Evolutionary conservation across 2,329 filamentous ascomycete genomes (phyloP), one percentile per base, ranked within the genome.

Genomic region (Trichoderma pleuroti): DNA sequence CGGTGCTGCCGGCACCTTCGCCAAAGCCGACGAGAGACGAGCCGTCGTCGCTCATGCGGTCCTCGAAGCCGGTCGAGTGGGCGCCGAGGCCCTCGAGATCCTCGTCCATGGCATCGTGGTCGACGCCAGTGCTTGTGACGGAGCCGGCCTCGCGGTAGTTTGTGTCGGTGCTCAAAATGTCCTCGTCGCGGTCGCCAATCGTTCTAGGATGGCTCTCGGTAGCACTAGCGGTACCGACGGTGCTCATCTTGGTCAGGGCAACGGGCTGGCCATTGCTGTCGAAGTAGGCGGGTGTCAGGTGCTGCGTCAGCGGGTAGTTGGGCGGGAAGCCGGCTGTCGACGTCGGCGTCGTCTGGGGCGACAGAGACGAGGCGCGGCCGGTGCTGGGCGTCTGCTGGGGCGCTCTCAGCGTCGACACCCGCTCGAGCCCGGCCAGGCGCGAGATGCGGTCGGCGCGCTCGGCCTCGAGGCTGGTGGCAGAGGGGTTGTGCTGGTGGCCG

Each of bases 371-470:
- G 36, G 79, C 77, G 72, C 74, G 75, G 32, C 73, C 75, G 74
- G 62, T 61, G 78, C 76, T 68, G 74, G 75, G 72, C 69, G 75
- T 72, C 76, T 78, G 77, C 7, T 42, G 39, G 39, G 66, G 66
- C 11, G 82, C 84, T 72, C 92, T 90, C 56, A 91, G 86, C n/a
- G 93, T 92, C 18, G 92, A 91, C 70, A 98, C 91, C 70, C 93
- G 90, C 80, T 97, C 94, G 46, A 98, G 88, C n/a, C 95, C 95
- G 14, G 94, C 93, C 26, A 98, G 90, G 64, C 95, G 94, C 56
- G 94, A 97, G 81, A 98, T 98, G 77, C 95, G 94, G 81, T 98
- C 94, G 73, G 93, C 94, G 75, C 94, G 93, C 81, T 97, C 94
- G 73, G 94, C 94, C 77, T 97, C 94, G 72, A 96, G 90, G 76